These are phyloP conservation scores for Boletellus emodensis DNA, from an alignment of 768 basidiomycete genomes.

Conservation along the genomic window DNA sequence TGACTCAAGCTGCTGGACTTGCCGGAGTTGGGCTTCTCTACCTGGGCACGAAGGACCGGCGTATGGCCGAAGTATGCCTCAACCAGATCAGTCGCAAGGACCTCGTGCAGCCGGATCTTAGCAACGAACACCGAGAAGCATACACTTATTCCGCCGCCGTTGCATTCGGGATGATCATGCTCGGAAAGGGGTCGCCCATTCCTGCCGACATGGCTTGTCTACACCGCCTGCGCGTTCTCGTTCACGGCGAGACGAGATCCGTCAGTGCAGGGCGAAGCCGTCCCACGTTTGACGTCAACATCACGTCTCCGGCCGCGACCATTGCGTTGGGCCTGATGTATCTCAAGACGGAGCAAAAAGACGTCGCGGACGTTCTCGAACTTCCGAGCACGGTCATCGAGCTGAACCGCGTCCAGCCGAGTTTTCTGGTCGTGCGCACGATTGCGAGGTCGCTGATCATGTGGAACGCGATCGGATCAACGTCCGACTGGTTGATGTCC, in stretches of 20 bases:
- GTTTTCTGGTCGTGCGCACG: conserved; percentile 78
- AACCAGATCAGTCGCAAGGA: conserved; percentile 77
- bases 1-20: conserved; percentile 87
- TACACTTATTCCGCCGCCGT: conserved; percentile 88
- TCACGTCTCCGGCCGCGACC: conserved; percentile 90
- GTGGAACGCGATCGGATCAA: conserved; percentile 77
- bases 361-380: conserved; percentile 80
- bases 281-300: conserved; percentile 72
- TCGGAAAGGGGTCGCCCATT: conserved; percentile 76
- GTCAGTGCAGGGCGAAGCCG: conserved; percentile 35
- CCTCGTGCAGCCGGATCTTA: conserved; percentile 76
- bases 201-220: conserved; percentile 74
- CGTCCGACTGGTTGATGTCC: conserved; percentile 63
- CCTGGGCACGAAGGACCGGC: conserved; percentile 79
- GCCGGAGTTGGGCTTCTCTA: conserved; percentile 87
- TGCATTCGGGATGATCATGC: conserved; percentile 95
- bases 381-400: conserved; percentile 79
- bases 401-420: conserved; percentile 84
- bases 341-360: conserved; percentile 74
- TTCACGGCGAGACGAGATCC: conserved; percentile 65
- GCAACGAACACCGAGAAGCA: conserved; percentile 86
- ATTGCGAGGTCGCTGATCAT: conserved; percentile 76
- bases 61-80: conserved; percentile 91
- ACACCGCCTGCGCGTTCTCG: conserved; percentile 63
- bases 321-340: conserved; percentile 93